Evolutionary conservation across 2,329 filamentous ascomycete genomes (phyloP).

Genomic region (Emergomyces orientalis): DNA sequence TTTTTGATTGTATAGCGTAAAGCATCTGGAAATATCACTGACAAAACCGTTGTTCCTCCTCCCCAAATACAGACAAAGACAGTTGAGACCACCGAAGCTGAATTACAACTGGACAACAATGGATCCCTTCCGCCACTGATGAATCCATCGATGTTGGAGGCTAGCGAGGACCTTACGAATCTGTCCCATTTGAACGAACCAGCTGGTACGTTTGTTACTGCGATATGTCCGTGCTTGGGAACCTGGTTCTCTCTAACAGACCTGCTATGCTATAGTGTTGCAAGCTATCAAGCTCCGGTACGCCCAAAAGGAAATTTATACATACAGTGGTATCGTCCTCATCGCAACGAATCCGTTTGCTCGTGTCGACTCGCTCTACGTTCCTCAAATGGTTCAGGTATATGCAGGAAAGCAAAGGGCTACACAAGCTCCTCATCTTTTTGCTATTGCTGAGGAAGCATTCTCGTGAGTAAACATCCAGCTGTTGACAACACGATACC

Average conservation of each 20-base stretch:
- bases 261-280: slow-evolving; percentile 56
- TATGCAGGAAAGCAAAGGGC: slow-evolving; percentile 95
- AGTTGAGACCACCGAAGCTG: slow-evolving; percentile 66
- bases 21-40: slow-evolving; percentile 15
- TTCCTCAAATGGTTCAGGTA: slow-evolving; percentile 98
- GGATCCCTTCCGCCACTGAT: slow-evolving; percentile 80
- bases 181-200: slow-evolving; percentile 97
- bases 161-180: slow-evolving; percentile 95
- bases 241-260: slow-evolving; percentile 17
- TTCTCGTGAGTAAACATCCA: slow-evolving; percentile 61
- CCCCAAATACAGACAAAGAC: slow-evolving; percentile 55
- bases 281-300: slow-evolving; percentile 97
- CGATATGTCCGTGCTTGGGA: slow-evolving; percentile 9
- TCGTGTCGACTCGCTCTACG: slow-evolving; percentile 93
- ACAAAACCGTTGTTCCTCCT: background rate
- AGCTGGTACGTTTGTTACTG: slow-evolving; percentile 56
- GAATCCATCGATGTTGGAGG: slow-evolving; percentile 97
- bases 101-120: slow-evolving; percentile 67
- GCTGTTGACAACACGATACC: background rate
- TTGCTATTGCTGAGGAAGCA: slow-evolving; percentile 96
- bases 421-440: slow-evolving; percentile 93
- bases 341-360: slow-evolving; percentile 99
- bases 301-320: slow-evolving; percentile 98
- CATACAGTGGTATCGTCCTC: slow-evolving; percentile 95
- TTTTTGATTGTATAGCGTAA: slow-evolving; percentile 4